These are phyloP conservation scores for Stagonosporopsis rhizophila DNA, from an alignment of 2,329 filamentous ascomycete species.

Conservation along the genomic window DNA sequence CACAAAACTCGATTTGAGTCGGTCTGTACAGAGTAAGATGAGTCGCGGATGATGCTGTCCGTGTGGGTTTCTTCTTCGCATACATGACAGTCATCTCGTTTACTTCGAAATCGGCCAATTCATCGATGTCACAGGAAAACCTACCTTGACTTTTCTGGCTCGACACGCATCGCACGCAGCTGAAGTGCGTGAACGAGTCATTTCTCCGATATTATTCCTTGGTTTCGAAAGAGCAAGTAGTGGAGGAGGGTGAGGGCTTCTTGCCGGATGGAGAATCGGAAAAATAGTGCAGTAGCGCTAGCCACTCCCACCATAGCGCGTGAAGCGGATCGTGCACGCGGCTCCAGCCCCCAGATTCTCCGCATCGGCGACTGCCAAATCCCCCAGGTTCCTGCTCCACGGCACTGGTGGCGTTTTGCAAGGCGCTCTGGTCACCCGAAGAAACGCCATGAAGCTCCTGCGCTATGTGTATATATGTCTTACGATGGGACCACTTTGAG, in stretches of 20 bases:
- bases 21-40: too few relatives aligned
- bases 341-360: constrained; percentile 1
- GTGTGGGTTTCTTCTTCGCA: background rate
- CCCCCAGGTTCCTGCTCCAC: constrained; percentile 11
- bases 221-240: background rate
- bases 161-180: constrained; percentile 32
- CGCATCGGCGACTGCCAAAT: constrained; percentile 5
- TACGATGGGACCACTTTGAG: background rate
- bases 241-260: background rate
- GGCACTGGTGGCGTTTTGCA: constrained; percentile 5
- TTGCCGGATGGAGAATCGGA: constrained; percentile 7
- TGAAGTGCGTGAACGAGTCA: constrained; percentile 21
- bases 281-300: constrained; percentile 18
- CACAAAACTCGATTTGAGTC: too few relatives aligned
- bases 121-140: background rate
- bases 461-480: constrained; percentile 10
- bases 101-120: background rate
- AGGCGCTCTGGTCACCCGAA: background rate
- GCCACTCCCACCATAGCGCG: background rate
- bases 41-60: background rate
- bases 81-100: background rate
- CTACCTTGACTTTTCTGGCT: constrained; percentile 30
- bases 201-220: constrained; percentile 9
- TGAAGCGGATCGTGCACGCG: background rate
- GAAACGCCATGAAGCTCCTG: background rate